Evolutionary conservation across 2,329 filamentous ascomycete species (phyloP).

Genomic region (Paraphaeosphaeria sporulosa): DNA sequence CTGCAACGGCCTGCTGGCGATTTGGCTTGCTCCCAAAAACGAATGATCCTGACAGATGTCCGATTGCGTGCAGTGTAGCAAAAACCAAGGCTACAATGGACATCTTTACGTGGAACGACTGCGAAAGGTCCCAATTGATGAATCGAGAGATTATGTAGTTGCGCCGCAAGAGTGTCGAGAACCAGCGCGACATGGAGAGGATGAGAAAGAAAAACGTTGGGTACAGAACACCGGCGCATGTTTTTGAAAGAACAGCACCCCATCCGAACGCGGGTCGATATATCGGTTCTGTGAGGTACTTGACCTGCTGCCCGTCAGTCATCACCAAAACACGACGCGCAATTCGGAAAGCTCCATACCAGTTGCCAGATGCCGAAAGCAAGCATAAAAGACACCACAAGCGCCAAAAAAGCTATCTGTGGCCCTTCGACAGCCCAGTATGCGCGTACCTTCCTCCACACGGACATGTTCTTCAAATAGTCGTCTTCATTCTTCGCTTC

Average conservation of each 20-base stretch:
- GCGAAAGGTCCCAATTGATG: conserved; percentile 65
- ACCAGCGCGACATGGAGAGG: conserved; percentile 65
- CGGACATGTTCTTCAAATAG: conserved; percentile 56
- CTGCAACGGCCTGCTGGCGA: conserved; percentile 56
- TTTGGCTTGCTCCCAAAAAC: conserved; percentile 56
- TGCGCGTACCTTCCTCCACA: conserved; percentile 57
- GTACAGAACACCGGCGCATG: conserved; percentile 62
- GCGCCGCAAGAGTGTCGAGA: conserved; percentile 61
- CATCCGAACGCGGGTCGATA: conserved; percentile 63
- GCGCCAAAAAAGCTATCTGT: conserved; percentile 57
- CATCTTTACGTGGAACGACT: conserved; percentile 65
- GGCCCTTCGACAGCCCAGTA: conserved; percentile 66
- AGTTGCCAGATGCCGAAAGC: conserved; percentile 65
- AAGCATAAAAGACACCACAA: conserved; percentile 59
- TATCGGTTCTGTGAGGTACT: conserved; percentile 55
- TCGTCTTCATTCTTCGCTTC: conserved; percentile 57
- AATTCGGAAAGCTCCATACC: conserved; percentile 14
- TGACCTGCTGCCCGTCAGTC: conserved; percentile 39
- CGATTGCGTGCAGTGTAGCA: conserved; percentile 62
- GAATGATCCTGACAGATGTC: conserved; percentile 63
- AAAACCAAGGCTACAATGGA: conserved; percentile 60
- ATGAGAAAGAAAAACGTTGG: conserved; percentile 67
- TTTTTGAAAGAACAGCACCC: conserved; percentile 65
- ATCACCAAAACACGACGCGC: not conserved
- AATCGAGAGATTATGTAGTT: conserved; percentile 62